Conservation (phyloP, 371 early-diverging fungal species). For the Parasitella parasitica region DNA sequence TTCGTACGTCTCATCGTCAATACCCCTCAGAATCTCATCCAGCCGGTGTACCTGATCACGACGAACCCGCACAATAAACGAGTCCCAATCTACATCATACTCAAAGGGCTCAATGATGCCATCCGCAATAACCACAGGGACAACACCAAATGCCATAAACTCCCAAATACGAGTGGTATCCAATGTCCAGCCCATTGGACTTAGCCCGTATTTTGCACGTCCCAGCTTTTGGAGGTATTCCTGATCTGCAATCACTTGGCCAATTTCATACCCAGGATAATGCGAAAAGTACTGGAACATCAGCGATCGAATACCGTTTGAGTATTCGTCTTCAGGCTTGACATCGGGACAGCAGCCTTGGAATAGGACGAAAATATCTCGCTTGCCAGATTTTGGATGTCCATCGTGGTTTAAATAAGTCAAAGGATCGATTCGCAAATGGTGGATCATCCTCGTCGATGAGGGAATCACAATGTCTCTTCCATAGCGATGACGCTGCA, state of each 20-base stretch:
- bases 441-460: conserved; percentile 47
- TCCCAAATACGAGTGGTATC: conserved; percentile 61
- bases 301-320: conserved; percentile 53
- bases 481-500: conserved; percentile 43
- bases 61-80: conserved; percentile 48
- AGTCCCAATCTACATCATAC: conserved; percentile 59
- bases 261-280: conserved; percentile 51
- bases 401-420: conserved; percentile 35
- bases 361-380: conserved; percentile 51
- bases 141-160: conserved; percentile 59
- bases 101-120: conserved; percentile 59
- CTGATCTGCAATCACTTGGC: conserved; percentile 30
- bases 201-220: conserved; percentile 50
- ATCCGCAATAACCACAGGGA: conserved; percentile 59
- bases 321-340: conserved; percentile 45
- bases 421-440: conserved; percentile 30
- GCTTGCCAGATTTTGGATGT: conserved; percentile 33
- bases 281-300: conserved; percentile 41
- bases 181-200: conserved; percentile 59
- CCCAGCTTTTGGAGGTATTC: conserved; percentile 45
- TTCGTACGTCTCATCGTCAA: conserved; percentile 50
- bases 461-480: conserved; percentile 59
- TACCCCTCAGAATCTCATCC: conserved; percentile 46
- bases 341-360: conserved; percentile 49
- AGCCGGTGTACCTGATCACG: conserved; percentile 53